Evolutionary conservation across 148 eudicot genomes (phyloP), one percentile per base, ranked within the genome.

Genomic region (Oxyria digyna): DNA sequence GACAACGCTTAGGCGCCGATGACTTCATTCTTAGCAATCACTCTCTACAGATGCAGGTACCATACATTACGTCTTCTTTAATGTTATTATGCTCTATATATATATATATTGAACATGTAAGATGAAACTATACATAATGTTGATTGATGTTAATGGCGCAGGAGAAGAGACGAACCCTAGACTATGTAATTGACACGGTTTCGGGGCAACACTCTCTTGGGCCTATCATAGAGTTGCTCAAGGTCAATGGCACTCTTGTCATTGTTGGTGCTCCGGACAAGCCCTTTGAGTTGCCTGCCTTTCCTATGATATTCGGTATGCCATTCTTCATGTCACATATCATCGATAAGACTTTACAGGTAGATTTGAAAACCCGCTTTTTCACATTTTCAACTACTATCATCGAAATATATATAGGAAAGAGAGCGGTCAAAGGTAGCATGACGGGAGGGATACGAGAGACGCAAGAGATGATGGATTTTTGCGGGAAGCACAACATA

Each of bases 211-310:
- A 93, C 77, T 84, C 96, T 0, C 86, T 93, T 67, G 96, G 95
- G 42, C 84, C 92, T 0, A 71, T 66, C 29, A 62, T 93, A 2
- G 98, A 90, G 72, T 76, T 93, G 42, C 79, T 90, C 45, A 89
- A 90, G 79, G 85, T 87, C 27, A 79, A 88, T 14, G 98, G 98
- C 29, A 85, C 91, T 3, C 71, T 93, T 62, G 87, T 75, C 49
- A 74, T 93, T 52, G 96, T 93, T 21, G 97, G 97, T 12, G 96
- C 92, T 8, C 97, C 98, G 0, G 98, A 88, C 64, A 88, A 86
- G 90, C 98, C 98, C 67, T 72, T 93, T 26, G 90, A 73, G 67
- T 73, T 93, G 54, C 96, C 96, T 24, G 64, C 94, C 3, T 87
- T 87, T 71, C 91, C 96, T 26, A 48, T 93, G 72, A 89, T 93